These are phyloP conservation scores for Tillandsia leiboldiana DNA, from an alignment of 176 grass and related monocot species.

Conservation along the genomic window DNA sequence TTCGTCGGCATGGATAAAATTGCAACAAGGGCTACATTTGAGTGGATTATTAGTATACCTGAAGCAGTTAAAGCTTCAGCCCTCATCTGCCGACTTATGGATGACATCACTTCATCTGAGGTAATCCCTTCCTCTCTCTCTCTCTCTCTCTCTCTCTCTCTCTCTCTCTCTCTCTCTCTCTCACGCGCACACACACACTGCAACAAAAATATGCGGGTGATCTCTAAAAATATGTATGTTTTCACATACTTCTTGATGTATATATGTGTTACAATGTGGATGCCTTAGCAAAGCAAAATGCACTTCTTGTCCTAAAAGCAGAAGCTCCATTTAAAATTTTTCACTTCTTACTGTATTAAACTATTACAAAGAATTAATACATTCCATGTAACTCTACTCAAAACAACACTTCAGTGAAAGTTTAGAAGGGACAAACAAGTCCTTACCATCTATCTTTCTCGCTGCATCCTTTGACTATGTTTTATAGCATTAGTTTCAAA, in stretches of 20 bases:
- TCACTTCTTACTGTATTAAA: too few relatives aligned
- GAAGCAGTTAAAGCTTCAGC: conserved; percentile 5
- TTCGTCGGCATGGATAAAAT: conserved; percentile 33
- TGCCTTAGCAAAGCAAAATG: too few relatives aligned
- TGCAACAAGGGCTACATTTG: conserved; percentile 30
- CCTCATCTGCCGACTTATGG: conserved; percentile 19
- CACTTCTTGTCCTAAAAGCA: too few relatives aligned
- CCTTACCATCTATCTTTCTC: too few relatives aligned
- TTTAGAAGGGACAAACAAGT: too few relatives aligned
- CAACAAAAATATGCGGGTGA: too few relatives aligned
- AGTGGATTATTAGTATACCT: conserved; percentile 21
- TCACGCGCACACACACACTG: too few relatives aligned
- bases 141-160: neutral
- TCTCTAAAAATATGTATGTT: neutral
- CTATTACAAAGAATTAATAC: too few relatives aligned
- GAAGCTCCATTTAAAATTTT: too few relatives aligned
- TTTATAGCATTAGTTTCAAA: neutral
- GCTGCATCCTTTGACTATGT: too few relatives aligned
- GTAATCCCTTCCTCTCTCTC: neutral
- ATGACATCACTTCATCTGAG: conserved; percentile 30
- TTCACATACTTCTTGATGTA: neutral
- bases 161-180: neutral
- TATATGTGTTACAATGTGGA: neutral
- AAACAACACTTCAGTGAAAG: too few relatives aligned
- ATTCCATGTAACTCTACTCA: too few relatives aligned